Evolutionary conservation across 495 filamentous ascomycete genomes (phyloP), one percentile per base, ranked within the genome.

Genomic region (Penicillium cinerascens): DNA sequence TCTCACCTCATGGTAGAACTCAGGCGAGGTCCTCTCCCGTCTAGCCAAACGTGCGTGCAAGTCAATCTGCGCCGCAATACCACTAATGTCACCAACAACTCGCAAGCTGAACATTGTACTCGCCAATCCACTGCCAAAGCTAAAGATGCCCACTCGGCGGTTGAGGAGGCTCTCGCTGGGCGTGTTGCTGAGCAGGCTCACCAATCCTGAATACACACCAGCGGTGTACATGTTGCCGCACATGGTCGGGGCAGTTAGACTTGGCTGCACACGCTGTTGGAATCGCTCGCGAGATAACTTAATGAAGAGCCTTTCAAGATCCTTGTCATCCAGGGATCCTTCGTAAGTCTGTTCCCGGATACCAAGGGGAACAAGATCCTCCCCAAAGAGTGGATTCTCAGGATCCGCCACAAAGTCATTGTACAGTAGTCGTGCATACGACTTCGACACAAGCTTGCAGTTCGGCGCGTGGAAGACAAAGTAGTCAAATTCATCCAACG

Each of bases 401-500:
- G 48, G 52, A 9, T 49, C 38, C 6, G 77, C 76, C 17, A 93
- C 80, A 78, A 85, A 96, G 73, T 98, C 93, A 68, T 97, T 95
- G 81, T 97, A 97, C 35, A 96, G 78, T 58, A 98, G 80, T 36
- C 93, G 90, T 29, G 84, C 93, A 70, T 95, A 98, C 0, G 89
- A 91, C 78, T 98, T 98, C 53, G 87, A 70, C 38, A 98, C 92
- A 33, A 96, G 82, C 76, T 98, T 97, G 88, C 93, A 97, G 57
- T 87, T 96, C 10, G 93, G 93, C 2, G 93, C 83, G 67, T 98
- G 93, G 84, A 96, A 98, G 52, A 87, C 78, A 67, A 98, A 79
- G 75, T 96, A 88, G 73, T 97, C 92, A 70, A 98, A 97, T 51
- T 90, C 88, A 65, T 96, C 91, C 22, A 98, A 71, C 16, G 85